phyloP scores from a whole-genome alignment of 1,284 basidiomycete species.

The Papiliotrema nemorosa region DNA sequence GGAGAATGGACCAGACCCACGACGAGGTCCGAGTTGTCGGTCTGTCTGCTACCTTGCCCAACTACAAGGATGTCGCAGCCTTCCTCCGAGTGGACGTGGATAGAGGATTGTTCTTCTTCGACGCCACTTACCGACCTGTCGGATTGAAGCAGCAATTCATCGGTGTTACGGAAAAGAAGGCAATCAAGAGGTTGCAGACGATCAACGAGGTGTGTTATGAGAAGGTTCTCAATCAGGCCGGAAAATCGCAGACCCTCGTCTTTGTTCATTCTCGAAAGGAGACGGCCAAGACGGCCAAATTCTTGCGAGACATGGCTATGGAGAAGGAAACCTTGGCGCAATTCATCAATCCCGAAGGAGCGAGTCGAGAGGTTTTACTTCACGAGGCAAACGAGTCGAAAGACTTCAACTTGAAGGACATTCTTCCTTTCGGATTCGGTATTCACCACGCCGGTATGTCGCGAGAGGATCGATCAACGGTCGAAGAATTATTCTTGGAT shows the following conservation, averaged over 20 bases:
- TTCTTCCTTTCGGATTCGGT: constrained; percentile 94
- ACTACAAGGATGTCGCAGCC: constrained; percentile 97
- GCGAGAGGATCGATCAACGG: constrained; percentile 85
- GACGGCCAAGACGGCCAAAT: constrained; percentile 94
- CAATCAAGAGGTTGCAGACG: constrained; percentile 95
- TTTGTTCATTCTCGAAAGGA: constrained; percentile 99
- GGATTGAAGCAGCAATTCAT: constrained; percentile 95
- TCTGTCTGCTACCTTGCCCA: constrained; percentile 93
- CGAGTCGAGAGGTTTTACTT: constrained; percentile 79
- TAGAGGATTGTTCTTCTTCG: constrained; percentile 96
- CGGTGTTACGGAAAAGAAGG: constrained; percentile 98
- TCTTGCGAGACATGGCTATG: constrained; percentile 90
- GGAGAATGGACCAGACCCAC: constrained; percentile 89
- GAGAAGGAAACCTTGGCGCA: constrained; percentile 95
- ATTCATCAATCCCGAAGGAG: constrained; percentile 88
- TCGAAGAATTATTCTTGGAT: constrained; percentile 92
- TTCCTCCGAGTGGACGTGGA: constrained; percentile 93
- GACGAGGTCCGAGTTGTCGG: constrained; percentile 93
- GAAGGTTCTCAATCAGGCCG: constrained; percentile 91
- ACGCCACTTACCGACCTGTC: constrained; percentile 88
- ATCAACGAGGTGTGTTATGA: constrained; percentile 99
- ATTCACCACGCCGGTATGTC: constrained; percentile 99
- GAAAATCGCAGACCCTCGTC: constrained; percentile 74
- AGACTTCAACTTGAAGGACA: constrained; percentile 79
- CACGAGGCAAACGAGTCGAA: constrained; percentile 80